Evolutionary conservation across 208 protist species (phyloP).

Genomic region (Naegleria fowleri): DNA sequence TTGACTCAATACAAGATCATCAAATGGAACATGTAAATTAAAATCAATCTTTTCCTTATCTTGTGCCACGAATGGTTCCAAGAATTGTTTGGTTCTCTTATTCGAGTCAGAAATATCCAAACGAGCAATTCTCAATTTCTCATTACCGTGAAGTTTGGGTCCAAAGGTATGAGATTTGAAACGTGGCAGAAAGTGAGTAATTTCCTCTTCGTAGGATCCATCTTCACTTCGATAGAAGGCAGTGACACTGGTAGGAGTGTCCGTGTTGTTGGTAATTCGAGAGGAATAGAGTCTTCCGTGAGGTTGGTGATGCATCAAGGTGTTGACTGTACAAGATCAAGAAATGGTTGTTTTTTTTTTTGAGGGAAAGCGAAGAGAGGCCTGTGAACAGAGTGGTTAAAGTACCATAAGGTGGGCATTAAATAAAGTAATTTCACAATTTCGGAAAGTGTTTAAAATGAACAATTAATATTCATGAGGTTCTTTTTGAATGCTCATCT

Average conservation of each 20-base stretch:
- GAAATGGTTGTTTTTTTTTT: no score
- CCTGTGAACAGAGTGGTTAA: no score
- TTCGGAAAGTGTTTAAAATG: no score
- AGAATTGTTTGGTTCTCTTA: not conserved
- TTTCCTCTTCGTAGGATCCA: not conserved
- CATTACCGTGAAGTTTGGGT: not conserved
- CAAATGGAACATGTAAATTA: not conserved
- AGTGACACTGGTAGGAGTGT: not conserved
- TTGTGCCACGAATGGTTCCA: not conserved
- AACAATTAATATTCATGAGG: no score
- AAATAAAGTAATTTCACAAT: no score
- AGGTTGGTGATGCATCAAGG: no score
- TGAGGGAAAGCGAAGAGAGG: no score
- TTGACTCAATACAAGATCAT: not conserved
- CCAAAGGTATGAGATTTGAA: constrained; percentile 10
- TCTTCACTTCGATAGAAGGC: not conserved
- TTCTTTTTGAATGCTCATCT: no score
- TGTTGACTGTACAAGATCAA: no score
- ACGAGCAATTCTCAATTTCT: not conserved
- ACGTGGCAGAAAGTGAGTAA: not conserved
- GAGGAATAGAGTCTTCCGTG: not conserved
- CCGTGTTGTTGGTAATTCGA: not conserved
- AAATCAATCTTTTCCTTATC: constrained; percentile 2
- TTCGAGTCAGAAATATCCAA: not conserved
- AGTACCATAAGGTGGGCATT: no score